Evolutionary conservation across 257 asterid species (phyloP), one percentile per base, ranked within the genome.

Genomic region (Fraxinus pennsylvanica): DNA sequence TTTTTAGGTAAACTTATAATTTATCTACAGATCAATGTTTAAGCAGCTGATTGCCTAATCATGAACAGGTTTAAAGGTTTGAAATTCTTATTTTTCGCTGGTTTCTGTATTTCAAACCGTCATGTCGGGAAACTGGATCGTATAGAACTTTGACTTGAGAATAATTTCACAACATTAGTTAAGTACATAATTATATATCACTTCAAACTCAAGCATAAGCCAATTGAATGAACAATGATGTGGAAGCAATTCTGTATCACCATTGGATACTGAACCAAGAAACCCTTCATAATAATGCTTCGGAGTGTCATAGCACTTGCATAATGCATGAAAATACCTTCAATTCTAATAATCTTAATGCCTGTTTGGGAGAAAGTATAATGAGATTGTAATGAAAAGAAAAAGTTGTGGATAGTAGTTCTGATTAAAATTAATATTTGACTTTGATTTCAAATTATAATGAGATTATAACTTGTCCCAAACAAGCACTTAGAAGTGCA

Each of bases 201-300:
- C 70, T 78, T 52, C 15, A 38, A 78, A 43, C 35, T 22, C n/a
- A 57, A 76, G 7, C 67, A 59, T 59, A 59, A 59, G 67, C 6
- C 68, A 61, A 22, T 22, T 61, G 33, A 22, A 54, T n/a, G 8
- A 17, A 54, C 61, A 47, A 54, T n/a, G 6, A 1, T 19, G 12
- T 13, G 33, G 33, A 67, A 32, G 33, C 67, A 25, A 65, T 43
- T 36, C 0, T 9, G 21, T 52, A 43, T 15, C 74, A 47, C 52
- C 9, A 2, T 36, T 1, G 12, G 33, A 29, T 30, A 29, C 14
- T 22, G 14, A 76, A 43, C n/a, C 4, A 35, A 54, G 43, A 75
- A 36, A 41, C 35, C 30, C 25, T 73, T 5, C 32, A 38, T 10
- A 32, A 15, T 70, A 39, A 71, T 39, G 27, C 35, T 19, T 9